Base-by-base conservation (phyloP, 2,329 filamentous ascomycete species). In the Hypoxylon sp. region DNA sequence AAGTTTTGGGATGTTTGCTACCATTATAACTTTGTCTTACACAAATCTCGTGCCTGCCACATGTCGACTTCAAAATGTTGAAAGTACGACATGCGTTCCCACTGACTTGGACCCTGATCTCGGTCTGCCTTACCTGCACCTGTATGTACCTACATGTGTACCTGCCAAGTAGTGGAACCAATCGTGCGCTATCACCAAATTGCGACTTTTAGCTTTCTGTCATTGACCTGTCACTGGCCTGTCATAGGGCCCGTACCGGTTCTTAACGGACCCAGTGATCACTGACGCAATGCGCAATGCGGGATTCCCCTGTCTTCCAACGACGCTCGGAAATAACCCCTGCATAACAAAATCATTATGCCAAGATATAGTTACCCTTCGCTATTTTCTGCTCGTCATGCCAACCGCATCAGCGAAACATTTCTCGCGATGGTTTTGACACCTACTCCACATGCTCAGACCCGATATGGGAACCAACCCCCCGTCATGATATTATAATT, bases 261-360 rank as follows among this genome's bases (percentile, higher is more conserved):
- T 4, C 50, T 19, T 14, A 19, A 51, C 24, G 17, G n/a, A 35
- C 52, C 61, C 17, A 63, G 33, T 65, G 65, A 70, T 59, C 59
- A 50, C 59, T 72, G 68, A 71, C 70, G 68, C 65, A 64, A 73
- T 73, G 66, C 63, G 60, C 63, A 64, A 73, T 73, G 66, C 63
- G 63, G 66, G 63, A 71, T 69, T 63, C 69, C 39, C 71, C 66
- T 71, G 60, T 59, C 64, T 55, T 53, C 50, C 3, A 31, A 50
- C 51, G 61, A 59, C 64, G 67, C 47, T 54, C 50, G 64, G 60
- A 70, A 55, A 44, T 54, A n/a, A 33, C 57, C 64, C 63, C 52
- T 70, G 67, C 67, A 67, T 67, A 55, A 55, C 44, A 35, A 63
- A 63, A 47, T 63, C 58, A 46, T 31, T 54, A 35, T 37, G 59